Evolutionary conservation across 129 eudicot species (phyloP).

Genomic region (Kitagawia praeruptora): DNA sequence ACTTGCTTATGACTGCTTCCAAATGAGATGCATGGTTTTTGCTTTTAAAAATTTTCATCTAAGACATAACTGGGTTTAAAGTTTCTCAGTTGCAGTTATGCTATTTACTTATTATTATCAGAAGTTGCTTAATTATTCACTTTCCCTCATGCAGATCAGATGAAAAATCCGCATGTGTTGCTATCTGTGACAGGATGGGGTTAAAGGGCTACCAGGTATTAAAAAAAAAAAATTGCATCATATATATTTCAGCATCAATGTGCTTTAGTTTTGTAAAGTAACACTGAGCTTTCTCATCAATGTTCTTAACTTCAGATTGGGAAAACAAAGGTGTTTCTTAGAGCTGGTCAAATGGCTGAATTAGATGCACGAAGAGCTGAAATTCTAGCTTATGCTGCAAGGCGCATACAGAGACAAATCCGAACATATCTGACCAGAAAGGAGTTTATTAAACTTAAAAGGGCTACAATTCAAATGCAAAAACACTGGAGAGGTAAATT

Average conservation of each 20-base stretch:
- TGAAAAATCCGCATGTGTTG: conserved; percentile 86
- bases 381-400: conserved; percentile 80
- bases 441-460: conserved; percentile 58
- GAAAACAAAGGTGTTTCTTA: conserved; percentile 84
- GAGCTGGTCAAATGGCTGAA: conserved; percentile 99
- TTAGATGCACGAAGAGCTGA: conserved; percentile 94
- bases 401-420: conserved; percentile 83
- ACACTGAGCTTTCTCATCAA: conserved; percentile 15
- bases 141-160: conserved; percentile 53
- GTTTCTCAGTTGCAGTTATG: not conserved
- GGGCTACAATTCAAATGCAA: conserved; percentile 65
- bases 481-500: conserved; percentile 89
- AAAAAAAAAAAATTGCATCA: conserved; percentile 2
- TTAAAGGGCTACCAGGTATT: conserved; percentile 88
- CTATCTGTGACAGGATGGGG: conserved; percentile 85
- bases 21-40: not conserved
- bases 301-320: conserved; percentile 60
- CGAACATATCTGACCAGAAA: conserved; percentile 80
- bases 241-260: not conserved
- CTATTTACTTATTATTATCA: not conserved
- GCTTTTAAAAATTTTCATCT: not conserved
- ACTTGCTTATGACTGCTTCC: not conserved
- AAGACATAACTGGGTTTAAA: not conserved
- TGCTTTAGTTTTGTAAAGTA: not conserved
- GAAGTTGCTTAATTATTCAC: not conserved